Evolutionary conservation across 2,329 filamentous ascomycete species (phyloP).

Genomic region (Claviceps lovelessii): DNA sequence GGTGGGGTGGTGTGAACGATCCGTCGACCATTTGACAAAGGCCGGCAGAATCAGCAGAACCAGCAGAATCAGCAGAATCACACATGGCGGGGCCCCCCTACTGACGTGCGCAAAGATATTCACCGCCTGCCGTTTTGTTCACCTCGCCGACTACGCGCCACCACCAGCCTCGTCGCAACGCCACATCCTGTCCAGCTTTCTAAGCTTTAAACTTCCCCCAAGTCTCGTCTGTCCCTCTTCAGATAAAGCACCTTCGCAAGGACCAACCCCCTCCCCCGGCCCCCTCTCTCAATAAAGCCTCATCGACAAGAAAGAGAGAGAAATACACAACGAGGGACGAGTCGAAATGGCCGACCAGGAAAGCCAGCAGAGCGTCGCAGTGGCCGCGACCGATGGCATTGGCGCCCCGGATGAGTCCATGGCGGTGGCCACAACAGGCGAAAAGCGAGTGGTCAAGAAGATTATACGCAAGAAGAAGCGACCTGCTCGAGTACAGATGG

Average conservation of each 20-base stretch:
- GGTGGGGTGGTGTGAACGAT: neutral
- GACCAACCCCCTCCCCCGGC: no score
- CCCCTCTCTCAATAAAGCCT: no score
- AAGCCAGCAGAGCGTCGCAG: conserved; percentile 12
- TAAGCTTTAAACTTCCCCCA: neutral
- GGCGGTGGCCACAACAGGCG: conserved; percentile 23
- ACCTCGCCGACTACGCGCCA: neutral
- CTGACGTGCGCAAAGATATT: neutral
- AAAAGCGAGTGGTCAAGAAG: conserved; percentile 61
- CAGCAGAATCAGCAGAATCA: conserved; percentile 1
- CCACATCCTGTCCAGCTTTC: neutral
- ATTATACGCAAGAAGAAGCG: conserved; percentile 83
- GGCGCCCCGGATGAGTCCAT: conserved; percentile 12
- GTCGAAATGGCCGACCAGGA: conserved; percentile 19
- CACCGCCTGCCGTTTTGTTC: conserved; percentile 3
- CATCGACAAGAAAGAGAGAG: neutral
- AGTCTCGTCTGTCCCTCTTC: neutral
- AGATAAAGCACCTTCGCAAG: neutral
- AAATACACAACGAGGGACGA: neutral
- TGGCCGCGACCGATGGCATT: neutral
- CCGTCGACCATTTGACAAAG: neutral
- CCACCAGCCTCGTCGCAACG: neutral
- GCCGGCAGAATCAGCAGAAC: no score
- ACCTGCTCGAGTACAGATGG: conserved; percentile 81
- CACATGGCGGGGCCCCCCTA: neutral